Evolutionary conservation across 352 stramenopile genomes (phyloP), one percentile per base, ranked within the genome.

Genomic region (Pythium chondricola): DNA sequence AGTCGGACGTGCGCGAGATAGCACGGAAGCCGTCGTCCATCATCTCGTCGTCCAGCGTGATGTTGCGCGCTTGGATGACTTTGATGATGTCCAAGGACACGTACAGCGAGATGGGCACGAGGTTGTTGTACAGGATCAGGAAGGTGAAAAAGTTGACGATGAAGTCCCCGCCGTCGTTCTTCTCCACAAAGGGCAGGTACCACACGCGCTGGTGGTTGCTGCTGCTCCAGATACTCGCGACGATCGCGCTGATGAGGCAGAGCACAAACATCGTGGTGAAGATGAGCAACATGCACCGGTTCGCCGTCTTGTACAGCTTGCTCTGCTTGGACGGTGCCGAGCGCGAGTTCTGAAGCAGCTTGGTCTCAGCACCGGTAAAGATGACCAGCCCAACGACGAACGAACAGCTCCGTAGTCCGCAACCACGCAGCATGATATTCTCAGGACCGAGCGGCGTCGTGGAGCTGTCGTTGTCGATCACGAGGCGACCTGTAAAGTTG

Each of bases 71-170:
- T 58, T 97, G 85, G 39, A 86, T 68, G 31, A 97, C 82, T 44
- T 95, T 97, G 40, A 95, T 86, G 10, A 98, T 84, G 57, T 97
- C 86, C 4, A 98, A 72, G 8, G 89, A 96, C 7, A 99, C 90
- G 63, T 98, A 98, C 7, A 99, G 70, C 59, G 85, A 98, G 25
- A 99, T 84, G 6, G 96, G 96, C 11, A 99, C 85, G 55, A 99
- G 88, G 54, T 98, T 96, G 70, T 85, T 95, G 64, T 95, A 92
- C 37, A 98, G 74, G 16, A 97, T 94, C 20, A 98, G 66, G 63
- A 97, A 98, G 16, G 83, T 86, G 46, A 93, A 92, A 32, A 85
- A 88, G 53, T 95, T 85, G 11, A 91, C 67, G 32, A 83, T 55
- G 32, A 77, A 79, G 16, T 68, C 54, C 13, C 35, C 66, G 1